Evolutionary conservation across 495 filamentous ascomycete genomes (phyloP), one percentile per base, ranked within the genome.

Genomic region (Neurospora hispaniola): DNA sequence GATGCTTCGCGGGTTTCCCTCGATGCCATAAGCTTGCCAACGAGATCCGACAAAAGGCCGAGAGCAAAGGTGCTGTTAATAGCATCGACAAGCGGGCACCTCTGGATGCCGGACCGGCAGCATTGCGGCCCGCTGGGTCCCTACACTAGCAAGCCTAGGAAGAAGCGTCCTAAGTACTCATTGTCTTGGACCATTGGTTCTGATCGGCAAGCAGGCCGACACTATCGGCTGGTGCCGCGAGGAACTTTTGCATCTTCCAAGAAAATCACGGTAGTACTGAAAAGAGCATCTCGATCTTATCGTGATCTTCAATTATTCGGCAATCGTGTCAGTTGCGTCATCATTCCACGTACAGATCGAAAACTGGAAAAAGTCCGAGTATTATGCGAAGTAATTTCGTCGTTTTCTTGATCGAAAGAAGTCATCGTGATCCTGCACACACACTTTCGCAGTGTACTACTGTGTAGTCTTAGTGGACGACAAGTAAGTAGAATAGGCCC

Each of bases 161-260:
- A 94, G 82, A 87, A 98, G 76, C 88, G 96, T 71, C 96, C 27
- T 31, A 2, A 3, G 96, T 6, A 93, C 93, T 6, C 96, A 98
- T 80, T 89, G 89, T 43, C 84, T 93, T 71, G 97, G 93, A 75
- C 82, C 85, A 62, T 81, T 97, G 48, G 87, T 86, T n/a, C 79
- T 90, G 31, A 86, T 97, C 74, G 96, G 96, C 73, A 89, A 94
- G 81, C 98, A 98, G 86, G 93, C 97, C 42, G 94, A 97, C 81
- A 93, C 93, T 0, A 97, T 97, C 84, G 91, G 96, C 79, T 98
- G 94, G 93, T 92, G 89, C 78, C 91, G 96, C 73, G 83, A 86
- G 1, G 91, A 96, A 80, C 90, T 99, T 31, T 88, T 90, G 77
- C 90, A 89, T 71, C 86, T 62, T 62, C 54, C 54, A 35, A 14